phyloP scores from a whole-genome alignment of 129 eudicot genomes.

The Oenanthe sinensis region DNA sequence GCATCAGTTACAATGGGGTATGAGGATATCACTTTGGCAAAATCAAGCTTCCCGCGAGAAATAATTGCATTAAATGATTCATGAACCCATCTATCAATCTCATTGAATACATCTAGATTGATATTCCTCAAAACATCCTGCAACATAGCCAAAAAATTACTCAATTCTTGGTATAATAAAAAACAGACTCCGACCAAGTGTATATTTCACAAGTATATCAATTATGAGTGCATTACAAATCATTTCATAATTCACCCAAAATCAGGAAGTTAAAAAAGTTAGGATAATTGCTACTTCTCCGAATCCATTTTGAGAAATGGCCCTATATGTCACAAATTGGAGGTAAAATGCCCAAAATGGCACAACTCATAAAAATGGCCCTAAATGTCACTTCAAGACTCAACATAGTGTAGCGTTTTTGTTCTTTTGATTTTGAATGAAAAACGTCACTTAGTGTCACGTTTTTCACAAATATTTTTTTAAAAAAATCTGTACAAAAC shows the following conservation, averaged over 20 bases:
- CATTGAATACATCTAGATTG: slow-evolving; percentile 46
- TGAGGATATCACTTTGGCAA: slow-evolving; percentile 31
- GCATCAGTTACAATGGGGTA: slow-evolving; percentile 48
- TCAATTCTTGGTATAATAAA: not conserved
- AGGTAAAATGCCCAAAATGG: no score
- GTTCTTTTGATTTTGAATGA: no score
- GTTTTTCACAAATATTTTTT: no score
- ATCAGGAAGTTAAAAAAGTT: not conserved
- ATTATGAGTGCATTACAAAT: not conserved
- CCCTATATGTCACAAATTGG: no score
- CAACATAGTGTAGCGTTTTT: no score
- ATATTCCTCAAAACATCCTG: slow-evolving; percentile 63
- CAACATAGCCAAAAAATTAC: slow-evolving; percentile 1
- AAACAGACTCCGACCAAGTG: not conserved
- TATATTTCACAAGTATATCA: not conserved
- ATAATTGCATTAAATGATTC: slow-evolving; percentile 51
- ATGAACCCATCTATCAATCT: slow-evolving; percentile 58
- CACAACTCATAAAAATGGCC: no score
- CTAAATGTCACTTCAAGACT: no score
- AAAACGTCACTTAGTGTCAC: no score
- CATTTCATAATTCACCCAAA: not conserved
- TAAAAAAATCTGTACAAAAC: no score
- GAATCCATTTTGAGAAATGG: not conserved
- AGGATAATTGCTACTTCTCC: no score
- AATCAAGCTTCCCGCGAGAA: slow-evolving; percentile 36